Base-by-base conservation (phyloP, 2,329 filamentous ascomycete species). In the Pseudogymnoascus sp. region DNA sequence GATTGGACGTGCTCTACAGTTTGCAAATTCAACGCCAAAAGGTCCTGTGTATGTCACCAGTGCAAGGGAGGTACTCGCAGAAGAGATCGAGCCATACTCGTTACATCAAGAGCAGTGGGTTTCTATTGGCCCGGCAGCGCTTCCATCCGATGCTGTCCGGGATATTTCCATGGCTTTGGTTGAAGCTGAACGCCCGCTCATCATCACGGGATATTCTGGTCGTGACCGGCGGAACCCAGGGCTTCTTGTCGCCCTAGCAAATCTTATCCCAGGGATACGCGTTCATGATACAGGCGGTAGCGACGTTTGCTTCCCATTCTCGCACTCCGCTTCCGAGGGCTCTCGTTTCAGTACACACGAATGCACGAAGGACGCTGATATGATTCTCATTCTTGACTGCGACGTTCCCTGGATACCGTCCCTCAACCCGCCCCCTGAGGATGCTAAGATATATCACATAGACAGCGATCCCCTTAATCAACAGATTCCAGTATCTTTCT, bases 1-100 rank as follows among this genome's bases (percentile, higher is more conserved):
- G 76, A 89, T 96, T 65, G 91, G 91, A 72, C 86, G 91, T 1
- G 91, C 91, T 0, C 74, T 96, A 63, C 90, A 91, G 68, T 96
- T 95, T 71, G 90, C 91, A 0, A 88, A 78, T 59, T 90, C 86
- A 29, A 87, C 88, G 62, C 91, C 91, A 0, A 82, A 87, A 66
- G 91, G 91, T 0, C 91, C 91, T 0, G 90, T 92, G 0, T 96
- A 96, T 69, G 78, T 96, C 3, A 85, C 82, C 63, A 90, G 88
- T 1, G 88, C 90, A 1, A 80, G 91, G 67, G 91, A 96, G 74
- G 85, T 91, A 0, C 90, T 96, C 85, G 90, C 95, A 72, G 87
- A 93, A 70, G 91, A 96, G 44, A 87, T 96, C 44, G 79, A 85
- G 68, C 88, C 88, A 0, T 92, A 91, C 70, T 73, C 79, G 1